Conservation (phyloP, 805 yeast species). For the Starmerella asiatica region DNA sequence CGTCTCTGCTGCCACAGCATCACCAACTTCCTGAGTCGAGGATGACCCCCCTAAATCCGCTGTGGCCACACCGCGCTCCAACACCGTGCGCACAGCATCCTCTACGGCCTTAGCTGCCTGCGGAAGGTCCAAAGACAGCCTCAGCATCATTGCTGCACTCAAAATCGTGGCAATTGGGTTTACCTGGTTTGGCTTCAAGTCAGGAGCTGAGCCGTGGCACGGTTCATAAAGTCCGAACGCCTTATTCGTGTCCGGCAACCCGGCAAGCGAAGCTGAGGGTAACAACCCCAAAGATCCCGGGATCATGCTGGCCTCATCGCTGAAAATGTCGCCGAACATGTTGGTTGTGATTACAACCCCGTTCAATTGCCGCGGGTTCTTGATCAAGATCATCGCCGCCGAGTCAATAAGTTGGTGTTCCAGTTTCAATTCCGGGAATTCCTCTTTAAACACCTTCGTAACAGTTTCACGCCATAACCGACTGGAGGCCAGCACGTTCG, state of each 20-base stretch:
- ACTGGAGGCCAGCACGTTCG: slow-evolving; percentile 91
- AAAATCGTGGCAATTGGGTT: slow-evolving; percentile 92
- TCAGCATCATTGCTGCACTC: slow-evolving; percentile 95
- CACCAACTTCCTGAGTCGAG: slow-evolving; percentile 83
- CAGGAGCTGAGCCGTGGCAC: slow-evolving; percentile 98
- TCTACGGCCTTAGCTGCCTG: slow-evolving; percentile 83
- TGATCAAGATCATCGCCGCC: slow-evolving; percentile 95
- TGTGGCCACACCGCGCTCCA: slow-evolving; percentile 77
- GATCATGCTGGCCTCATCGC: slow-evolving; percentile 95
- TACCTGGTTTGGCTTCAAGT: slow-evolving; percentile 71
- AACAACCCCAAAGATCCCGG: slow-evolving; percentile 94
- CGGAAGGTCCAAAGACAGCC: slow-evolving; percentile 68
- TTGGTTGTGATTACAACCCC: slow-evolving; percentile 88
- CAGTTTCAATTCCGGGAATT: slow-evolving; percentile 76
- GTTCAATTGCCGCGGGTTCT: slow-evolving; percentile 79
- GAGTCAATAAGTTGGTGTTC: slow-evolving; percentile 96
- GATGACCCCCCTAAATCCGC: slow-evolving; percentile 81
- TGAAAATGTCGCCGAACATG: slow-evolving; percentile 97
- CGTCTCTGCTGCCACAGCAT: slow-evolving; percentile 72
- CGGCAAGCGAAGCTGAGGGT: slow-evolving; percentile 92
- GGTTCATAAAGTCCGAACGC: slow-evolving; percentile 98
- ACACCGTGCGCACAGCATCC: slow-evolving; percentile 67
- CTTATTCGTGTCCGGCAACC: slow-evolving; percentile 86
- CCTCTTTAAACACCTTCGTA: slow-evolving; percentile 65
- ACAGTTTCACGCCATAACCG: slow-evolving; percentile 94